These are phyloP conservation scores for Nicotiana paniculata DNA, from an alignment of 257 asterid genomes.

Conservation along the genomic window DNA sequence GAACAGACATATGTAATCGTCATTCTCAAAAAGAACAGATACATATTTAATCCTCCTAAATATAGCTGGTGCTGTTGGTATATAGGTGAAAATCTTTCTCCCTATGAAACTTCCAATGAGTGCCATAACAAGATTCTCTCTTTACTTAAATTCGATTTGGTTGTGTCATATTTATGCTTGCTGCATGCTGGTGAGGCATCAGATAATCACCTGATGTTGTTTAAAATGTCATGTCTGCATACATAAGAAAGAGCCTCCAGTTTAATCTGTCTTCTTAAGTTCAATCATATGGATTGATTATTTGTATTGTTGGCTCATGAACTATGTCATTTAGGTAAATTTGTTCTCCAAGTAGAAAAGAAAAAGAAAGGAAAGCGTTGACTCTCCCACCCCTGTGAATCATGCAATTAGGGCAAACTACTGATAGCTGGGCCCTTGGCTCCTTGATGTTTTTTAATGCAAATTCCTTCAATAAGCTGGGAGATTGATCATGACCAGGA, in stretches of 20 bases:
- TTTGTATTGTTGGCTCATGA: constrained; percentile 5
- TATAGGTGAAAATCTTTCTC: neutral
- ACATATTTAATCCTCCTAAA: neutral
- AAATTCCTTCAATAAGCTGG: neutral
- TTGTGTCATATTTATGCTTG: neutral
- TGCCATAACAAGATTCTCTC: neutral
- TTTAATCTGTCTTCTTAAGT: neutral
- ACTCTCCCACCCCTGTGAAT: neutral
- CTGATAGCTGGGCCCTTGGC: neutral
- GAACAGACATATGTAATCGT: neutral
- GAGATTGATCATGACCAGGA: neutral
- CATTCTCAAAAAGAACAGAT: neutral
- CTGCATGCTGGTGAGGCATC: neutral
- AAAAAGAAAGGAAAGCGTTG: neutral
- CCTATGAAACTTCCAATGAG: neutral
- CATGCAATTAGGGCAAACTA: neutral
- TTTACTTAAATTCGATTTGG: neutral
- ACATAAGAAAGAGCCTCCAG: neutral
- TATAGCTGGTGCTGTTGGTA: neutral
- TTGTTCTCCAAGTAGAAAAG: neutral
- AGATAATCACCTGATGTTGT: neutral
- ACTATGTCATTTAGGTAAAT: neutral
- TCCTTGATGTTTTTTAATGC: neutral
- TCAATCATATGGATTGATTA: neutral
- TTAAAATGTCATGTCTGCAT: neutral